phyloP scores from a whole-genome alignment of 129 eudicot species.

The Artemisia argyi region DNA sequence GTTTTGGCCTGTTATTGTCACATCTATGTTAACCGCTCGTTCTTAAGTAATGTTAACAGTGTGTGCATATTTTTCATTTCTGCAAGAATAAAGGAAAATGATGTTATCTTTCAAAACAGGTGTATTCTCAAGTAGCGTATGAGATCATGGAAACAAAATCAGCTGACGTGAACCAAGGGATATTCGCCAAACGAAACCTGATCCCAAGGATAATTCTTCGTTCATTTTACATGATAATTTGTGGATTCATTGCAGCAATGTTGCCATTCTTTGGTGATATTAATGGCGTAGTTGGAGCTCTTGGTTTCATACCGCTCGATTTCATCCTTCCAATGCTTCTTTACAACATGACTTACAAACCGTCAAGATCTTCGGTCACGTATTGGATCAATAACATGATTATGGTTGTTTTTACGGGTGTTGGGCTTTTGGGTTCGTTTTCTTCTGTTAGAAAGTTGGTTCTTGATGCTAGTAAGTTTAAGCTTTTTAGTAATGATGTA shows the following conservation, averaged over 20 bases:
- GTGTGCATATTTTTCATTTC: too few species aligned
- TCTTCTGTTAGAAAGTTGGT: constrained; percentile 75
- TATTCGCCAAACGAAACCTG: constrained; percentile 85
- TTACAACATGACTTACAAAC: constrained; percentile 84
- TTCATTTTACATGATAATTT: constrained; percentile 65
- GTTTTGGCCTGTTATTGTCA: too few species aligned
- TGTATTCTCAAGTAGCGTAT: constrained; percentile 93
- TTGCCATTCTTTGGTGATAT: constrained; percentile 93
- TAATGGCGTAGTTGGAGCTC: constrained; percentile 70
- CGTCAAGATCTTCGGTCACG: constrained; percentile 46
- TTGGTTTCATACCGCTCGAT: constrained; percentile 92
- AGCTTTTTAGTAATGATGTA: constrained; percentile 75
- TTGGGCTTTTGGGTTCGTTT: constrained; percentile 73
- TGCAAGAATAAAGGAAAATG: too few species aligned
- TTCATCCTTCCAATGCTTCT: constrained; percentile 95
- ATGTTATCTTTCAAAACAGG: constrained; percentile 38
- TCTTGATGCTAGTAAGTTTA: constrained; percentile 76
- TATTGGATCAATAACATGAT: constrained; percentile 67
- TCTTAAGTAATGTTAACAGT: too few species aligned
- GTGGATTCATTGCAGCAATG: constrained; percentile 92
- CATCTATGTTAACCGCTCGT: too few species aligned
- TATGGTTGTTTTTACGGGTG: constrained; percentile 58
- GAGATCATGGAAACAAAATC: constrained; percentile 95
- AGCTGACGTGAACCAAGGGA: constrained; percentile 76
- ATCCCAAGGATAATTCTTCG: constrained; percentile 82